A percentile compares a stretch with the other conserved stretches of the same genome.
These are phyloP conservation scores for Lentithecium fluviatile DNA, from an alignment of 495 filamentous ascomycete species.

Conservation along the genomic window DNA sequence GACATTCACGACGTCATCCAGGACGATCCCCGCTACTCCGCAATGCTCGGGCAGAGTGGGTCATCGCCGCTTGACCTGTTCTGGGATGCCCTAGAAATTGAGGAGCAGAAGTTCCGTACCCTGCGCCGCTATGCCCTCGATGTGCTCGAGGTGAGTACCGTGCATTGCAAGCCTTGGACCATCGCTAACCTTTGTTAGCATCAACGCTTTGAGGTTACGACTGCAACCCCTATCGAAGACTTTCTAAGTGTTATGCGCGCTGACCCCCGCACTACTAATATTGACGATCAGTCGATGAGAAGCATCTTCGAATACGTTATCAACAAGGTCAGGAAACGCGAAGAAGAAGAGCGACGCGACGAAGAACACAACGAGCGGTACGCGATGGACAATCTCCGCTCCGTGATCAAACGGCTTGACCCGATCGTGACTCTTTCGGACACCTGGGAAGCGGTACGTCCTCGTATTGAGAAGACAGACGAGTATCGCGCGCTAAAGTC, in stretches of 20 bases:
- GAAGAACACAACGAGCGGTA: conserved; percentile 83
- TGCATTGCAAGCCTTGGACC: conserved; percentile 14
- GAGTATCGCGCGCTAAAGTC: conserved; percentile 80
- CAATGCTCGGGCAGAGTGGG: conserved; percentile 80
- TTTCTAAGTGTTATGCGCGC: conserved; percentile 73
- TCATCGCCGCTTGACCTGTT: conserved; percentile 93
- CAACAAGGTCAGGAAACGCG: conserved; percentile 71
- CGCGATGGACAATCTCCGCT: conserved; percentile 79
- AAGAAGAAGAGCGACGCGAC: conserved; percentile 80
- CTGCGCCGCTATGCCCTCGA: conserved; percentile 84
- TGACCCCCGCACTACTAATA: conserved; percentile 81
- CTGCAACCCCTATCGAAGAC: conserved; percentile 82
- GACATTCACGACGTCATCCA: conserved; percentile 74
- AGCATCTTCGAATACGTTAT: conserved; percentile 84
- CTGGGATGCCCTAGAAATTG: conserved; percentile 95
- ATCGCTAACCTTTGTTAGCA: conserved; percentile 55
- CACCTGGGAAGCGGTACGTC: conserved; percentile 80
- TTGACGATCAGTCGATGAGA: conserved; percentile 69
- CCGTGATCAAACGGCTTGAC: conserved; percentile 84
- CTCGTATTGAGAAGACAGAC: conserved; percentile 71
- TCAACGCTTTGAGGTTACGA: conserved; percentile 83
- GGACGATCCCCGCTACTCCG: conserved; percentile 78
- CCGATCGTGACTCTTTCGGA: conserved; percentile 75
- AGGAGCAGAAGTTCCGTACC: conserved; percentile 76
- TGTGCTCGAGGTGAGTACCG: conserved; percentile 75